Evolutionary conservation across 2,329 filamentous ascomycete species (phyloP).

Genomic region (Aspergillus fructus): DNA sequence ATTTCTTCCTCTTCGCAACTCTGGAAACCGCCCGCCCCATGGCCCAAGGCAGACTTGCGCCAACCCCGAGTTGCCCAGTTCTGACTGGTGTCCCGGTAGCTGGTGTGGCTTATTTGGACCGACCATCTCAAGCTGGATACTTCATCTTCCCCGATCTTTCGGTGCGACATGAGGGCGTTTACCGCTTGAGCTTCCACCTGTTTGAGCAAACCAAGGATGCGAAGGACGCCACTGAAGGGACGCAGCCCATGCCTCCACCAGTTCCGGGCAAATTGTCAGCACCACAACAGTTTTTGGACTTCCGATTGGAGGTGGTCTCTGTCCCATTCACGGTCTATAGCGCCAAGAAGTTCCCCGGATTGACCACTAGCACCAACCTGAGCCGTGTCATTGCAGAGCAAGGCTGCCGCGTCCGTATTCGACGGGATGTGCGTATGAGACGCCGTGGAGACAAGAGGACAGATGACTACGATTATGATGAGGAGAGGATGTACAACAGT

Average conservation of each 20-base stretch:
- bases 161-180: constrained; percentile 91
- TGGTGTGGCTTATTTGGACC: constrained; percentile 92
- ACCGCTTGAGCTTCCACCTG: constrained; percentile 85
- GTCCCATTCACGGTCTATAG: constrained; percentile 85
- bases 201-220: constrained; percentile 90
- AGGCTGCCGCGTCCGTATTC: constrained; percentile 92
- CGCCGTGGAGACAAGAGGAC: constrained; percentile 71
- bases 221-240: constrained; percentile 68
- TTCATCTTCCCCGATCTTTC: constrained; percentile 98
- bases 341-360: constrained; percentile 96
- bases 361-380: constrained; percentile 83
- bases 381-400: constrained; percentile 94
- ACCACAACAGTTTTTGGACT: constrained; percentile 66
- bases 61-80: constrained; percentile 71
- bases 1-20: constrained; percentile 95
- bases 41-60: constrained; percentile 73
- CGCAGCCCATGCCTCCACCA: constrained; percentile 38
- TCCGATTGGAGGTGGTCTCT: constrained; percentile 87
- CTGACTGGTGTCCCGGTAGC: constrained; percentile 92
- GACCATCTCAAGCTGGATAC: constrained; percentile 76
- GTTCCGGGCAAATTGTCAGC: constrained; percentile 41
- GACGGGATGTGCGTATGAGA: constrained; percentile 90
- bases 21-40: constrained; percentile 82
- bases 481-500: constrained; percentile 48
- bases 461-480: constrained; percentile 67